Evolutionary conservation across 495 filamentous ascomycete species (phyloP).

Genomic region (Penicillium lividum): DNA sequence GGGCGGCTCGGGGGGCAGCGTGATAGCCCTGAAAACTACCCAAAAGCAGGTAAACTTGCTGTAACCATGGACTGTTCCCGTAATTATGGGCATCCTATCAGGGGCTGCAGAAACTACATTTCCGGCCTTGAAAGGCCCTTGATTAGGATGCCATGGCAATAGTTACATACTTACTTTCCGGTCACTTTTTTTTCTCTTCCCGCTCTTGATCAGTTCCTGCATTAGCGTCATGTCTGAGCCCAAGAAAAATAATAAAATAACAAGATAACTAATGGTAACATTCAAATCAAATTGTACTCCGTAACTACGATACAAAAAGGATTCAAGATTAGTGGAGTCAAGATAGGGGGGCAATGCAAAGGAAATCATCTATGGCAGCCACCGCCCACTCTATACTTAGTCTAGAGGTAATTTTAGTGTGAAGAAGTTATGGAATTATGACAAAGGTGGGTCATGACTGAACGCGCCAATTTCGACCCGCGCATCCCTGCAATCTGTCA

Average conservation of each 20-base stretch:
- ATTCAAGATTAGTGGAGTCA: slow-evolving; percentile 8
- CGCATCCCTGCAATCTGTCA: slow-evolving; percentile 8
- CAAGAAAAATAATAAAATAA: slow-evolving; percentile 1
- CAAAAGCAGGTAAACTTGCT: not conserved
- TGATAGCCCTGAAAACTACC: not conserved
- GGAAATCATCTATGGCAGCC: slow-evolving; percentile 18
- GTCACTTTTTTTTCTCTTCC: not conserved
- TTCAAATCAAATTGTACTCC: not conserved
- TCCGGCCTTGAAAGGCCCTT: not conserved
- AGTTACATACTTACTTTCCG: not conserved
- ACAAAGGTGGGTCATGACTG: not conserved
- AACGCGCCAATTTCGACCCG: not conserved
- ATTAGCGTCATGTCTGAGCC: slow-evolving; percentile 40
- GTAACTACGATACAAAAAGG: not conserved
- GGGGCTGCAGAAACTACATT: not conserved
- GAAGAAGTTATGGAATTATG: slow-evolving; percentile 6
- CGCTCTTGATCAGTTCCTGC: slow-evolving; percentile 42
- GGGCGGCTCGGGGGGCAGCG: slow-evolving; percentile 4
- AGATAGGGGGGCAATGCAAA: slow-evolving; percentile 12
- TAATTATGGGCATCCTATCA: slow-evolving; percentile 4
- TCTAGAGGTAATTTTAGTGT: slow-evolving; percentile 1
- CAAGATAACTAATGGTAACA: not conserved
- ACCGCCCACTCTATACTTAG: slow-evolving; percentile 2
- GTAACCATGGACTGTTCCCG: not conserved
- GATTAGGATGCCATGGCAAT: not conserved